These are phyloP conservation scores for Mycena chlorophos DNA, from an alignment of 768 basidiomycete genomes.

Conservation along the genomic window DNA sequence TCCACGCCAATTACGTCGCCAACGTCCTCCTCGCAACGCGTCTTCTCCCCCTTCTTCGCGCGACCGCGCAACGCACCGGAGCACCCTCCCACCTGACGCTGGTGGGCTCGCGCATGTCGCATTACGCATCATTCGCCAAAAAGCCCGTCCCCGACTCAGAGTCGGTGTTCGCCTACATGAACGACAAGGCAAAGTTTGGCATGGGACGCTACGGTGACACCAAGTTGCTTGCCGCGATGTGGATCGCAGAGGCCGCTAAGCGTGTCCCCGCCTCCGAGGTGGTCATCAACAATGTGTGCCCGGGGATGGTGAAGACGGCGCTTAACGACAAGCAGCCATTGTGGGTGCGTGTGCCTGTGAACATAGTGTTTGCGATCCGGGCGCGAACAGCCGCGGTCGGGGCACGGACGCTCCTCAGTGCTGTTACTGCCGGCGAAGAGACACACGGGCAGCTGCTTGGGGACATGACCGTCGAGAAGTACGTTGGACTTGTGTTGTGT, in stretches of 20 bases:
- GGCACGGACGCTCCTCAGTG: constrained; percentile 15
- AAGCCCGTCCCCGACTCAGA: constrained; percentile 17
- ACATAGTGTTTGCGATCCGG: not conserved
- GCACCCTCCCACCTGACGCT: constrained; percentile 13
- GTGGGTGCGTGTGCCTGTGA: not conserved
- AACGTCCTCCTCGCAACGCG: constrained; percentile 21
- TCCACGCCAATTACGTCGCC: constrained; percentile 25
- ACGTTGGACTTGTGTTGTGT: not conserved
- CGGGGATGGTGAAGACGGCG: constrained; percentile 20
- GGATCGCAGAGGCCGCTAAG: constrained; percentile 15
- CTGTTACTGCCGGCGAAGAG: constrained; percentile 15
- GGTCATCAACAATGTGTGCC: constrained; percentile 24
- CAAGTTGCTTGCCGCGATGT: constrained; percentile 21
- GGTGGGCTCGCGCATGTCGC: constrained; percentile 16
- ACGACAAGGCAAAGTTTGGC: constrained; percentile 9
- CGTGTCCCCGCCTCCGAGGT: constrained; percentile 18
- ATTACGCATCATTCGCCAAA: not conserved
- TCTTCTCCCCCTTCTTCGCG: constrained; percentile 24
- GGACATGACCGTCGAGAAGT: constrained; percentile 13
- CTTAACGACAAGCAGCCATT: constrained; percentile 9
- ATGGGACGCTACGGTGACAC: constrained; percentile 17
- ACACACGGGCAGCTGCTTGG: constrained; percentile 20
- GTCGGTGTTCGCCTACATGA: constrained; percentile 15
- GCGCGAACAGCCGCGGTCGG: constrained; percentile 20
- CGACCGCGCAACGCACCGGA: constrained; percentile 7